phyloP scores from a whole-genome alignment of 208 protist species.

The Tetramitus jugosus region DNA sequence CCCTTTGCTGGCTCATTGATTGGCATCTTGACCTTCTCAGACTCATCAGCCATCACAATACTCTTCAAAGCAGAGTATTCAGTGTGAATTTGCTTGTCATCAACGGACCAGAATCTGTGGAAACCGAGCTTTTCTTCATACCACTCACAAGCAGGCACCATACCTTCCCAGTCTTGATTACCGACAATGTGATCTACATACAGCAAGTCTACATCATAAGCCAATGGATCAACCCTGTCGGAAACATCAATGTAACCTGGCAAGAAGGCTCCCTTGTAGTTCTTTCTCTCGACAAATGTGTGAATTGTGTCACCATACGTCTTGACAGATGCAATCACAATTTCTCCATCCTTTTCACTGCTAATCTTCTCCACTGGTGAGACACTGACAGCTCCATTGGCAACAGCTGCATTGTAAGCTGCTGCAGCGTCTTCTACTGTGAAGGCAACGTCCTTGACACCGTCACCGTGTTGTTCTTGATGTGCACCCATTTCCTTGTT shows the following conservation, averaged over 20 bases:
- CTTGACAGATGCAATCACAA: conserved; percentile 51
- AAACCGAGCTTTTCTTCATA: conserved; percentile 57
- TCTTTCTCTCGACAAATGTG: conserved; percentile 55
- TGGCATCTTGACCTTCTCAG: conserved; percentile 63
- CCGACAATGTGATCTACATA: conserved; percentile 64
- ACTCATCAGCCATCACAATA: conserved; percentile 56
- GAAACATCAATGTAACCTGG: conserved; percentile 45
- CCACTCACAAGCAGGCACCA: conserved; percentile 51
- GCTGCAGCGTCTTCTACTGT: conserved; percentile 43
- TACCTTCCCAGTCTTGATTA: conserved; percentile 59
- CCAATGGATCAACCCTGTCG: conserved; percentile 1
- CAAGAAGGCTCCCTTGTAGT: conserved; percentile 54
- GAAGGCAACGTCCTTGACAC: conserved; percentile 59
- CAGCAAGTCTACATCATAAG: conserved; percentile 25
- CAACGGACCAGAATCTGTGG: conserved; percentile 70
- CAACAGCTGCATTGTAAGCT: conserved; percentile 50
- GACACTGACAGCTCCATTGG: conserved; percentile 46
- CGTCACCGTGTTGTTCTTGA: conserved; percentile 53
- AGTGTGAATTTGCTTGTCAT: conserved; percentile 67
- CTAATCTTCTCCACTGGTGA: conserved; percentile 39
- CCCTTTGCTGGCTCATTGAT: conserved; percentile 71
- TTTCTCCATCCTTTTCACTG: conserved; percentile 47
- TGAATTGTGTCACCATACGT: conserved; percentile 63
- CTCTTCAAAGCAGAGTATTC: conserved; percentile 58
- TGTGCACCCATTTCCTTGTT: conserved; percentile 44